Evolutionary conservation across 495 filamentous ascomycete genomes (phyloP).

Genomic region (Evansstolkia leycettana): DNA sequence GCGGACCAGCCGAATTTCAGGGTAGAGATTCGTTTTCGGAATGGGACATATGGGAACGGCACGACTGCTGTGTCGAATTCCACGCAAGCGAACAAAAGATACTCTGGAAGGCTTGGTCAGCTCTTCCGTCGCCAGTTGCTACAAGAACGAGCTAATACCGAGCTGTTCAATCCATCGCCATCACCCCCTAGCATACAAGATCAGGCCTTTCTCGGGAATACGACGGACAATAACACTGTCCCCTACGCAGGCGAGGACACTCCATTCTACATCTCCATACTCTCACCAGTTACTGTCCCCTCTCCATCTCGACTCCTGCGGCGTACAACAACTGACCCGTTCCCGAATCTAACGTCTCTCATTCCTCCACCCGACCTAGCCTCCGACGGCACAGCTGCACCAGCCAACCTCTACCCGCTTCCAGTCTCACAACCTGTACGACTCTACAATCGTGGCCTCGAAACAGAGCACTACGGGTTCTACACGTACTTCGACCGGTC

Average conservation of each 20-base stretch:
- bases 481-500: constrained; percentile 86
- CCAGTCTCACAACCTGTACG: constrained; percentile 67
- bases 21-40: constrained; percentile 67
- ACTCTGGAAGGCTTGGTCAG: background rate
- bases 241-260: constrained; percentile 40
- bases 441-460: constrained; percentile 69
- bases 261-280: constrained; percentile 38
- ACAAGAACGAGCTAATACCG: background rate
- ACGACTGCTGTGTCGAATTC: constrained; percentile 16
- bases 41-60: constrained; percentile 43
- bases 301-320: constrained; percentile 11
- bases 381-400: constrained; percentile 56
- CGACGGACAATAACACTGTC: constrained; percentile 59
- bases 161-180: constrained; percentile 44
- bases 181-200: constrained; percentile 54
- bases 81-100: constrained; percentile 8
- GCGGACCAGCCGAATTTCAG: constrained; percentile 64
- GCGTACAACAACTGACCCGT: constrained; percentile 13
- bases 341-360: constrained; percentile 36
- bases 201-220: constrained; percentile 68
- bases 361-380: constrained; percentile 50
- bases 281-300: constrained; percentile 19
- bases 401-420: constrained; percentile 54
- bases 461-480: constrained; percentile 84
- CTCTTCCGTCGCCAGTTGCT: background rate